Base-by-base conservation (phyloP, 2,329 filamentous ascomycete genomes). In the Colletotrichum graminicola region DNA sequence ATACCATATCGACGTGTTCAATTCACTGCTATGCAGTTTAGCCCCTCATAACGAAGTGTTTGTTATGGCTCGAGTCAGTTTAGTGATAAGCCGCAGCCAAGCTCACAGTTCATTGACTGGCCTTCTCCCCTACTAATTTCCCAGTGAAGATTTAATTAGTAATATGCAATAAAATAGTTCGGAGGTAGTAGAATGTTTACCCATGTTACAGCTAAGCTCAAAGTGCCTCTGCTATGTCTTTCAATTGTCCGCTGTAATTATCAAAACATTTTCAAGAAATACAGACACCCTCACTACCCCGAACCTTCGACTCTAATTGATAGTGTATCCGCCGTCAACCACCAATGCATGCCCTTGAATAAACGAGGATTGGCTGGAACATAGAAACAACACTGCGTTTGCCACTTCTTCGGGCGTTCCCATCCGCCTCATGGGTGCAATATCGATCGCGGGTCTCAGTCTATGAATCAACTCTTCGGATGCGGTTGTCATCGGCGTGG, bases 311-410 rank as follows among this genome's bases (percentile, higher is more conserved):
- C 14, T 5, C 66, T 75, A 84, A 65, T 83, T 84, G n/a, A 86
- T 86, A 2, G 83, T 82, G 75, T 87, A 88, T 2, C 86, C 86
- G 10, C 86, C 86, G 73, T 88, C 86, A 0, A 88, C 86, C 1
- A 87, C 83, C 73, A 88, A 75, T 0, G 85, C 84, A 76, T 86
- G 82, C 0, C 86, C 86, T 64, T 87, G 85, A 1, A 88, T 78
- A 75, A 88, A 88, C 0, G 84, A 85, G 1, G 86, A 84, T 47
- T 84, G 80, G 0, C 76, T 81, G 0, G 84, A 86, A 45, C 83
- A 86, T 18, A 88, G 75, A 70, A 88, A 88, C 32, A 88, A 73
- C 0, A 85, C 84, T 0, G 81, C 81, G 75, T 87, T 82, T 0
- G 86, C 86, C 2, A 88, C 80, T 71, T 88, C 86, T 18, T 83